Evolutionary conservation across 257 asterid species (phyloP), one percentile per base, ranked within the genome.

Genomic region (Przewalskia tangutica): DNA sequence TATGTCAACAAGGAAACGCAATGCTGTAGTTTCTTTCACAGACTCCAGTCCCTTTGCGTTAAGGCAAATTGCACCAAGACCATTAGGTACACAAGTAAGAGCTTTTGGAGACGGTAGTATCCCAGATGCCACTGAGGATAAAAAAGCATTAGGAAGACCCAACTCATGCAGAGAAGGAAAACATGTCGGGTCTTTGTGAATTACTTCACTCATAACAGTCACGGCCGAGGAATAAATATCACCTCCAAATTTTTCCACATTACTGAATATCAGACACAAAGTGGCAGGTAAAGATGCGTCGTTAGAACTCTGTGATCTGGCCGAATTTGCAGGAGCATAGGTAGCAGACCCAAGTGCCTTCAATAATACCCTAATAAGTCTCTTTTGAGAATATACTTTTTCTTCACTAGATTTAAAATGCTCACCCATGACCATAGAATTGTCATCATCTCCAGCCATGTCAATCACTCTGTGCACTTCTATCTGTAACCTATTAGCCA

Each of bases 311-410:
- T 91, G 97, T 46, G 94, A 91, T 81, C 98, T 91, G 9, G 92
- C 51, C 68, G 98, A 54, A 85, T 93, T 93, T 73, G 97, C 91
- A 0, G 97, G 89, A 76, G 97, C 98, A 86, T 95, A 93, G 56
- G 97, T 95, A 77, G 98, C 97, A 82, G 98, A 95, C 81, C 98
- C 95, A 62, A 95, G 98, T 59, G 97, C 95, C 89, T 95, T 95
- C 88, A 95, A 78, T 81, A 95, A 84, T 77, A 90, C 93, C 89
- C 97, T 91, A 84, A 93, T 89, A 87, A 95, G 91, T 83, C 98
- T 88, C 90, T 91, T 95, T 82, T 93, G 97, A 81, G 91, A 81
- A 84, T 85, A 84, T 53, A 88, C 55, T 67, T 88, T 94, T 78
- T 91, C 94, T 54, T 65, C 85, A 60, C 63, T 86, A 64, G 77